Percentiles rank a stretch among this genome's conserved stretches.
Conservation (phyloP, 352 stramenopile species). For the Globisporangium uncinulatum region DNA sequence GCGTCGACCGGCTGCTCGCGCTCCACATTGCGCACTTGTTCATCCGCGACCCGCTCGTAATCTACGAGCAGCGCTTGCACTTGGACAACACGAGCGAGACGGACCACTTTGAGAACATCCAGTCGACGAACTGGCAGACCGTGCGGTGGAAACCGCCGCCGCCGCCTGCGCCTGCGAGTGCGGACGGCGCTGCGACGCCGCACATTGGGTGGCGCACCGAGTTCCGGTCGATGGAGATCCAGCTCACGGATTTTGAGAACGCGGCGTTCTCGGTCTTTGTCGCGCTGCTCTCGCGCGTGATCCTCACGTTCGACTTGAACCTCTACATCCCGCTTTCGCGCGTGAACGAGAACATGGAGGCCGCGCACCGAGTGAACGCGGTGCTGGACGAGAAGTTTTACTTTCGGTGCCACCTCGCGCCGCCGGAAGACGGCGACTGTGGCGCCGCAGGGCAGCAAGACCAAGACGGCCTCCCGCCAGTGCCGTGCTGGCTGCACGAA, state of each 20-base stretch:
- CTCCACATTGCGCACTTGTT: constrained; percentile 99
- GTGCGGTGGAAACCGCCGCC: constrained; percentile 99
- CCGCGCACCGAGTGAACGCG: constrained; percentile 94
- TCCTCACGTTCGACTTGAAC: constrained; percentile 99
- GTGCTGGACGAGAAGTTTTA: constrained; percentile 96
- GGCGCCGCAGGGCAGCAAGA: constrained; percentile 9
- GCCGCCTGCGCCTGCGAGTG: constrained; percentile 53
- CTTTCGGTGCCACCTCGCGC: constrained; percentile 95
- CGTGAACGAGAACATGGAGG: constrained; percentile 99
- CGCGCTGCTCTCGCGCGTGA: constrained; percentile 95
- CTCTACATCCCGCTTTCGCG: constrained; percentile 98
- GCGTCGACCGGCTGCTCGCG: constrained; percentile 94
- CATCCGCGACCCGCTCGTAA: constrained; percentile 97
- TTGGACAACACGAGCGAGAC: constrained; percentile 77
- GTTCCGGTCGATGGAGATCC: constrained; percentile 99
- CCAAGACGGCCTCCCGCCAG: too few species aligned
- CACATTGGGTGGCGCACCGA: constrained; percentile 87
- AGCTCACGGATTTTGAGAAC: constrained; percentile 99
- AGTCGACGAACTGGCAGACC: constrained; percentile 99
- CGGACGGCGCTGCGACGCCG: constrained; percentile 22
- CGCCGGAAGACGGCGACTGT: constrained; percentile 72
- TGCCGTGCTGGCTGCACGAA: constrained; percentile 44
- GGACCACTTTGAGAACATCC: constrained; percentile 99
- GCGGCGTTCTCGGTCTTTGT: constrained; percentile 99
- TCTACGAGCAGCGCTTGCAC: constrained; percentile 88